A percentile compares a stretch with the other conserved stretches of the same genome.
Evolutionary conservation across 2,329 filamentous ascomycete genomes (phyloP).

Genomic region (Stachybotrys echinatus): DNA sequence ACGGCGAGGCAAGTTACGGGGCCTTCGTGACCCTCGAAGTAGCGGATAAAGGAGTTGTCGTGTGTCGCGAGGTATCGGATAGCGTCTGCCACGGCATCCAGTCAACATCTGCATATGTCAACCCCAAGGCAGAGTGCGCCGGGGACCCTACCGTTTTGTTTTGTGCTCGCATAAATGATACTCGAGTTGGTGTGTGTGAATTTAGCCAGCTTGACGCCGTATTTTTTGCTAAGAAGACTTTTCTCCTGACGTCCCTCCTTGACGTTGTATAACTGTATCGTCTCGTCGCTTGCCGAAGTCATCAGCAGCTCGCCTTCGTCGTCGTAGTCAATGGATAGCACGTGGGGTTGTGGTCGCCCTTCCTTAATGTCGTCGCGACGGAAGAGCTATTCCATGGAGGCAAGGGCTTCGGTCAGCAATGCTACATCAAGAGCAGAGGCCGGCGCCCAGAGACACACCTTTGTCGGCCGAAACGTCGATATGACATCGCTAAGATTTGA

Average conservation of each 20-base stretch:
- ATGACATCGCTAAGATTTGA: conserved; percentile 76
- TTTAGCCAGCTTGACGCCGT: conserved; percentile 87
- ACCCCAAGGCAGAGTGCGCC: background rate
- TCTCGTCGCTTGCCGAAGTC: conserved; percentile 88
- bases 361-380: conserved; percentile 51
- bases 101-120: background rate
- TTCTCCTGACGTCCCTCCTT: conserved; percentile 87
- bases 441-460: conserved; percentile 45
- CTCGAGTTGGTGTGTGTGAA: conserved; percentile 90
- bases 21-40: conserved; percentile 86
- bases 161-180: conserved; percentile 93
- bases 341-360: conserved; percentile 49
- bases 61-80: conserved; percentile 86
- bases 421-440: background rate
- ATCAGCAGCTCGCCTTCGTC: conserved; percentile 91
- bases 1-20: conserved; percentile 79
- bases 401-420: background rate
- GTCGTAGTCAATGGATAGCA: conserved; percentile 94
- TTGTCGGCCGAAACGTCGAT: conserved; percentile 70
- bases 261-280: conserved; percentile 91
- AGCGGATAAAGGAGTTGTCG: conserved; percentile 93
- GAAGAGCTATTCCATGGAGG: conserved; percentile 41
- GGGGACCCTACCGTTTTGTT: conserved; percentile 66
- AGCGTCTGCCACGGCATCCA: conserved; percentile 48
- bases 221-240: conserved; percentile 89